Base-by-base conservation (phyloP, 768 basidiomycete species). In the Rubroboletus satanas region DNA sequence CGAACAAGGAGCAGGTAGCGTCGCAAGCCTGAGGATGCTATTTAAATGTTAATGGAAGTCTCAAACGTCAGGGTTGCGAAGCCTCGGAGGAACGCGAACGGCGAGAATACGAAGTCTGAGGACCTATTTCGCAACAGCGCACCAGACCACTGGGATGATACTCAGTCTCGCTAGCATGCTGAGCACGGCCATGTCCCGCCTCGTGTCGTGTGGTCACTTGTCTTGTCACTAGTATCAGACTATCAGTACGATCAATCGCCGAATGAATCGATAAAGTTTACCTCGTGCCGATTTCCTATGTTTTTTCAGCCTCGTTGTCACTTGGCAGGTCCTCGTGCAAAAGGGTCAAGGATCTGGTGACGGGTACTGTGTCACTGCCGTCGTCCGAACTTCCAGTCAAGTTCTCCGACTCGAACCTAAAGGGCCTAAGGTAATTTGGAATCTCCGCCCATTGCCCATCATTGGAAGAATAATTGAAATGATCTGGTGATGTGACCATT, bases 241-340 rank as follows among this genome's bases (percentile, higher is more conserved):
- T 31, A 50, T 56, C 49, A 42, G 41, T 17, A 9, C 3, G 42
- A 52, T 50, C 35, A 45, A 42, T 55, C 38, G 3, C 26, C 5
- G 26, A 5, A 12, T 15, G 4, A 14, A 36, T 10, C 18, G 37
- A 58, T 48, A 57, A 45, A 31, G 29, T 11, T 32, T 45, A 45
- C 45, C 45, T 45, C 45, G 45, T 18, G 45, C 7, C 6, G 31
- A 32, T 45, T 31, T 32, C 12, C 4, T 21, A 12, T 11, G 14
- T 32, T 32, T 31, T 46, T 21, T 28, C n/a, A 7, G 57, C 49
- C 49, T 58, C 49, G 21, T 56, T 49, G 28, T 12, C 17, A 33
- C 9, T 33, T 26, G 21, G 31, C 50, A 2, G 29, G 44, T 36
- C n/a, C 28, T 45, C 28, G 28, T 45, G 44, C 44, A 41, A 5